Evolutionary conservation across 495 filamentous ascomycete genomes (phyloP).

Genomic region (Penicillium salamii): DNA sequence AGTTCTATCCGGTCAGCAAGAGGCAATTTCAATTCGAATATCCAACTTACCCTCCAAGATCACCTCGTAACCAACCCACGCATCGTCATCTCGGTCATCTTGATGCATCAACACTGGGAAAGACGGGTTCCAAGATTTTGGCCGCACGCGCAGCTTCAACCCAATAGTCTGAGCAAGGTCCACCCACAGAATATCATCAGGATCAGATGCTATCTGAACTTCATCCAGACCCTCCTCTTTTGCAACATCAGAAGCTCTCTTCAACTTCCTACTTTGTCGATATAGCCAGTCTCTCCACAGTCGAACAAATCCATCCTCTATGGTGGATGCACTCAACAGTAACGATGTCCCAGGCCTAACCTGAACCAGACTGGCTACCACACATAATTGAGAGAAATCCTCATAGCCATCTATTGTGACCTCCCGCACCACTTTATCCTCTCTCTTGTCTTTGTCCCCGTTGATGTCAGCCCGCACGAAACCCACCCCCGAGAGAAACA

Average conservation of each 20-base stretch:
- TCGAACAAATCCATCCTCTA: slow-evolving; percentile 62
- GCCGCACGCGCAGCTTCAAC: slow-evolving; percentile 52
- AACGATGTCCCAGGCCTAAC: slow-evolving; percentile 52
- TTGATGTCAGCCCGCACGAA: slow-evolving; percentile 36
- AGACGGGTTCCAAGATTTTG: slow-evolving; percentile 26
- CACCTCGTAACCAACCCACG: slow-evolving; percentile 56
- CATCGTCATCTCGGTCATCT: slow-evolving; percentile 52
- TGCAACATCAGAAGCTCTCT: slow-evolving; percentile 7
- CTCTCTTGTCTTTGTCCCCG: slow-evolving; percentile 4
- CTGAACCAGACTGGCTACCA: slow-evolving; percentile 66
- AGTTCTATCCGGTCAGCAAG: slow-evolving; percentile 46
- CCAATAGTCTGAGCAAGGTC: slow-evolving; percentile 54
- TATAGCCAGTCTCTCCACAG: slow-evolving; percentile 69
- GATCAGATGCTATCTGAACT: neutral
- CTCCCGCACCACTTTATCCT: slow-evolving; percentile 40
- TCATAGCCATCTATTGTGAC: slow-evolving; percentile 65
- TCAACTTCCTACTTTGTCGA: slow-evolving; percentile 25
- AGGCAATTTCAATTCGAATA: slow-evolving; percentile 7
- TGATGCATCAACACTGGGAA: slow-evolving; percentile 36
- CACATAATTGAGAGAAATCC: slow-evolving; percentile 68
- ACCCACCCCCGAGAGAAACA: slow-evolving; percentile 16
- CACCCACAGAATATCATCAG: slow-evolving; percentile 53
- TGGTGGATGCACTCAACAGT: slow-evolving; percentile 57
- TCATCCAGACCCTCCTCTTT: neutral
- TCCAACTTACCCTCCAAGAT: slow-evolving; percentile 54